Evolutionary conservation across 2,329 filamentous ascomycete genomes (phyloP).

Genomic region (Fusarium brachygibbosum): DNA sequence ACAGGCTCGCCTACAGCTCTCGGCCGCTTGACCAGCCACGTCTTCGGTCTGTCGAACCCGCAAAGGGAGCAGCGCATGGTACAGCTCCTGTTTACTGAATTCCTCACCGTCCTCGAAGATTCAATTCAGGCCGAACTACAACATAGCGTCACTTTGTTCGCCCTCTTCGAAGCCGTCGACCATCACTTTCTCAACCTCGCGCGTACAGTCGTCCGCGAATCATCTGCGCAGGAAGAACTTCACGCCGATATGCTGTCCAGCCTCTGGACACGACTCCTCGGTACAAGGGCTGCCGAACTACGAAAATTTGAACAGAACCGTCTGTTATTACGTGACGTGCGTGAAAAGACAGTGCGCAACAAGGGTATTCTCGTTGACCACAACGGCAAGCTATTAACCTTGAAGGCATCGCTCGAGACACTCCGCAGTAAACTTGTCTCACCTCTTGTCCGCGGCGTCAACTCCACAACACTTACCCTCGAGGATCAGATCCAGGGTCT

Average conservation of each 20-base stretch:
- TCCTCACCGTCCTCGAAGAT: constrained; percentile 88
- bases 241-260: constrained; percentile 86
- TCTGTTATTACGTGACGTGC: constrained; percentile 80
- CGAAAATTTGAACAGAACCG: constrained; percentile 94
- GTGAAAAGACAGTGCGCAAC: constrained; percentile 86
- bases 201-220: constrained; percentile 86
- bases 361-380: constrained; percentile 89
- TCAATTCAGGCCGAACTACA: constrained; percentile 87
- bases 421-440: constrained; percentile 85
- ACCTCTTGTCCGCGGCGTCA: constrained; percentile 80
- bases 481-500: constrained; percentile 89
- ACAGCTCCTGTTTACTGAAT: constrained; percentile 86
- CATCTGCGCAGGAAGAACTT: constrained; percentile 81
- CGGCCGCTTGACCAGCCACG: constrained; percentile 75
- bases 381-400: constrained; percentile 83
- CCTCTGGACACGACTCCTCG: constrained; percentile 88
- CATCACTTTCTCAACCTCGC: constrained; percentile 90
- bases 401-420: constrained; percentile 90
- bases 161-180: constrained; percentile 92
- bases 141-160: constrained; percentile 83
- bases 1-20: constrained; percentile 73
- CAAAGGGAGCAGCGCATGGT: constrained; percentile 85
- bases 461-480: constrained; percentile 77
- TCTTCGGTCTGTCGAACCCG: constrained; percentile 84
- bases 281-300: constrained; percentile 79